These are phyloP conservation scores for Orychophragmus violaceus DNA, from an alignment of 345 rosid genomes.

Conservation along the genomic window DNA sequence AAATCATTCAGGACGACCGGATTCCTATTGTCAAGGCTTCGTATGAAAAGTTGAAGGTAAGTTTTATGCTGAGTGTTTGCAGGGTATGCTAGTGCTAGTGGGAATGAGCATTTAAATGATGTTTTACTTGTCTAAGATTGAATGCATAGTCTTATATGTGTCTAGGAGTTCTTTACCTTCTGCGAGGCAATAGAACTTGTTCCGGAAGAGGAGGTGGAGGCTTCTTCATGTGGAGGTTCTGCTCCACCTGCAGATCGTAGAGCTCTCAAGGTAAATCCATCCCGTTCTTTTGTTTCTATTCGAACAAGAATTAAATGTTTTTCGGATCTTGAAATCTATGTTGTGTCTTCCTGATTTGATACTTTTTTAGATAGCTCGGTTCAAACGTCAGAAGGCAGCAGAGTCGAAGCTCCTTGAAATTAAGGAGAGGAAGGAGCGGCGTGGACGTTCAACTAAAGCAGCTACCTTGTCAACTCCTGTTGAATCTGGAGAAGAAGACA, in stretches of 20 bases:
- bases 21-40: slow-evolving; percentile 53
- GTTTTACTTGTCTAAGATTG: neutral
- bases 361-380: slow-evolving; percentile 65
- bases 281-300: slow-evolving; percentile 1
- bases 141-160: neutral
- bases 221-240: slow-evolving; percentile 41
- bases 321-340: neutral
- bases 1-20: slow-evolving; percentile 54
- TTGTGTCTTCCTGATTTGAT: slow-evolving; percentile 6
- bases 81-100: neutral
- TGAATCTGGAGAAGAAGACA: slow-evolving; percentile 81
- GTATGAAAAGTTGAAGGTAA: slow-evolving; percentile 63
- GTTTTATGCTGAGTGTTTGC: neutral
- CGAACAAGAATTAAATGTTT: neutral
- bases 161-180: slow-evolving; percentile 74
- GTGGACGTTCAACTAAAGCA: slow-evolving; percentile 71
- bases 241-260: slow-evolving; percentile 62
- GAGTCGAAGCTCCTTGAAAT: slow-evolving; percentile 80
- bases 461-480: slow-evolving; percentile 71
- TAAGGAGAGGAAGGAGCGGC: slow-evolving; percentile 79
- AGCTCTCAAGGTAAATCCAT: slow-evolving; percentile 62
- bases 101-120: neutral
- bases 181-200: slow-evolving; percentile 46
- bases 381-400: slow-evolving; percentile 74
- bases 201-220: slow-evolving; percentile 20